Evolutionary conservation across 192 early-diverging fungal genomes (phyloP), one percentile per base, ranked within the genome.

Genomic region (Entomortierella lignicola): DNA sequence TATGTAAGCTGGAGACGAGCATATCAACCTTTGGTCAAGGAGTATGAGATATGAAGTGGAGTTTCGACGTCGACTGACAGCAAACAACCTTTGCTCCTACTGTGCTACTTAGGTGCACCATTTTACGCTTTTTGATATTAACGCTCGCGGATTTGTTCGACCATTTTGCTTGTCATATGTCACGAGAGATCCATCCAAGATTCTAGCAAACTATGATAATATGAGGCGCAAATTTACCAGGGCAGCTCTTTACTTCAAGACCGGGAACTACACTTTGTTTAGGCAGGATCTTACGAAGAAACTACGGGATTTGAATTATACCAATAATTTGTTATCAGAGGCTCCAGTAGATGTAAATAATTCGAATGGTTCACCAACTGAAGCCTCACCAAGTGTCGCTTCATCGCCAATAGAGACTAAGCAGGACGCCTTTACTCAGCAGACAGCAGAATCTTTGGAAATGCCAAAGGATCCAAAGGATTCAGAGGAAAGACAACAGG

Each of bases 101-200:
- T 42, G 39, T 47, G 44, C 15, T 47, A 58, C 31, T 8, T 80
- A 87, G 86, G 81, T 83, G 2, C 86, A 87, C 30, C 84, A 87
- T 37, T 71, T 87, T 31, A 87, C 86, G 0, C 56, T 87, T 15
- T 87, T 87, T 65, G 86, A 87, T 52, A 87, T 87, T 53, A 82
- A 83, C 43, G 86, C 86, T 17, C 61, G 86, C 50, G 86, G 86
- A 25, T 87, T 83, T 62, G 86, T 87, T 13, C 73, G 84, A 34
- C 86, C 86, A 0, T 84, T 87, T 8, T 71, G 82, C 8, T 59
- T 87, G 37, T 84, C 86, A 1, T 87, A 85, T 61, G 72, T 87
- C 34, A 83, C 83, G 7, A 51, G 81, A 30, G 86, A 87, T 52
- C 74, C 84, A 18, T 58, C 83, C 42, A 87, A 87, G 55, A 83